These are phyloP conservation scores for Lactarius quietus DNA, from an alignment of 768 basidiomycete species.

Conservation along the genomic window DNA sequence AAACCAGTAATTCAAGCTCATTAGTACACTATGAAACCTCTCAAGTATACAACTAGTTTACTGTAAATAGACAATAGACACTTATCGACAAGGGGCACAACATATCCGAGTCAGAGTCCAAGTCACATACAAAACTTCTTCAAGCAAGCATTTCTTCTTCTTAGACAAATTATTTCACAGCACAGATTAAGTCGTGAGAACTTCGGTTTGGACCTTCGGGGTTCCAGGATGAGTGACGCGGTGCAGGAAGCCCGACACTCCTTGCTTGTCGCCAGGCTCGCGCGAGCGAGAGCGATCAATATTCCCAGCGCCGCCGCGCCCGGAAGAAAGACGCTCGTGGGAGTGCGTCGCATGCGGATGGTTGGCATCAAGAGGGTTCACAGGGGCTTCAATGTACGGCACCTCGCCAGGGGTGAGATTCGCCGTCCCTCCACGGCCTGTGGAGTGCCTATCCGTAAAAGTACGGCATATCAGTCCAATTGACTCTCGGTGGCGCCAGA, in stretches of 20 bases:
- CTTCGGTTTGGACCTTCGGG: background rate
- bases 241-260: constrained; percentile 26
- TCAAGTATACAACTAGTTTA: background rate
- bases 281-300: constrained; percentile 41
- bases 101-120: background rate
- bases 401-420: constrained; percentile 43
- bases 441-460: constrained; percentile 49
- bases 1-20: background rate
- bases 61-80: background rate
- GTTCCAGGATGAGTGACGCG: background rate
- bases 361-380: constrained; percentile 4
- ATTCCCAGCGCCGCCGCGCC: constrained; percentile 64
- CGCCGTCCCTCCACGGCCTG: constrained; percentile 64
- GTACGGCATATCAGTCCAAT: background rate
- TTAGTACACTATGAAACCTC: background rate
- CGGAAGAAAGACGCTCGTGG: constrained; percentile 40
- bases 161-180: too few species aligned
- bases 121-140: background rate
- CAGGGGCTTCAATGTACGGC: constrained; percentile 30
- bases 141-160: background rate
- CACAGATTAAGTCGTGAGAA: background rate
- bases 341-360: constrained; percentile 12
- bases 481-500: background rate
- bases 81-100: background rate
- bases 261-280: constrained; percentile 23